These are phyloP conservation scores for Glomus cerebriforme DNA, from an alignment of 192 early-diverging fungal genomes.

Conservation along the genomic window DNA sequence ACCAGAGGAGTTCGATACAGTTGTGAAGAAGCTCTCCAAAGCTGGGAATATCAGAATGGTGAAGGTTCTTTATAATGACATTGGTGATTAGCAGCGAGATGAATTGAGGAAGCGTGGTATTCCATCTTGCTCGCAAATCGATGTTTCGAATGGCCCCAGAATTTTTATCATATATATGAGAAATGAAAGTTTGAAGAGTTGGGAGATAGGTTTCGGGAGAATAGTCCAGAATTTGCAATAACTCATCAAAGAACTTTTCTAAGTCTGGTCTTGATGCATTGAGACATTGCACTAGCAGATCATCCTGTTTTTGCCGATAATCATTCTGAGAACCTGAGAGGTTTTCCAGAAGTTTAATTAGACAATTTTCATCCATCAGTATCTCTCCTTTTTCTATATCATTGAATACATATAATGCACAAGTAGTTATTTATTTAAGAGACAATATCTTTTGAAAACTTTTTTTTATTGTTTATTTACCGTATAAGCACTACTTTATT, in stretches of 20 bases:
- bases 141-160: too few relatives aligned
- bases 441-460: too few relatives aligned
- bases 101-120: background rate
- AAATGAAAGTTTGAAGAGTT: background rate
- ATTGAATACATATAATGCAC: too few relatives aligned
- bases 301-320: background rate
- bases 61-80: background rate
- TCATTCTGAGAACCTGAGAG: background rate
- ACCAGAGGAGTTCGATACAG: conserved; percentile 17
- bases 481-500: too few relatives aligned
- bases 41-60: background rate
- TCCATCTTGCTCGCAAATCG: background rate
- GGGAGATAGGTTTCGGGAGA: background rate
- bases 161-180: background rate
- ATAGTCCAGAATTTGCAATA: too few relatives aligned
- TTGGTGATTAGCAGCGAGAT: background rate
- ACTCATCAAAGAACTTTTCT: background rate
- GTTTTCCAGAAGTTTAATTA: conserved; percentile 8
- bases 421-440: too few relatives aligned
- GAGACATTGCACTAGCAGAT: background rate
- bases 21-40: background rate
- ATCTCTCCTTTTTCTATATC: too few relatives aligned
- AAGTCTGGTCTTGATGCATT: background rate
- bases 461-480: too few relatives aligned
- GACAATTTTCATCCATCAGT: too few relatives aligned